Conservation (phyloP, 2,329 filamentous ascomycete species). For the Trematosphaeria pertusa region DNA sequence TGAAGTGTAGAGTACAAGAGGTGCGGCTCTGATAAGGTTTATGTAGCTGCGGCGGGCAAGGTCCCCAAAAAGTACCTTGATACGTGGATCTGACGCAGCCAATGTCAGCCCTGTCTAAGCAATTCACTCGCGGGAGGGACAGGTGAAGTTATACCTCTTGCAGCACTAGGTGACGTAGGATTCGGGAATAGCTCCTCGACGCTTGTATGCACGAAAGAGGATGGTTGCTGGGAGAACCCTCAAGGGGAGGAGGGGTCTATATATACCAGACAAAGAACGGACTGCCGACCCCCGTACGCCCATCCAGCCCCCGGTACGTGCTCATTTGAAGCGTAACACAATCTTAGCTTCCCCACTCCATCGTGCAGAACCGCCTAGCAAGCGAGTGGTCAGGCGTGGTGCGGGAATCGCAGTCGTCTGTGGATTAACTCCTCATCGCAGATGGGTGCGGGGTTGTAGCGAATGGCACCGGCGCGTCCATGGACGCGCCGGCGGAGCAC, state of each 20-base stretch:
- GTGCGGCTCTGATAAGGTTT: slow-evolving; percentile 28
- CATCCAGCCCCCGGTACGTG: slow-evolving; percentile 24
- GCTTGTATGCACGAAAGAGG: slow-evolving; percentile 23
- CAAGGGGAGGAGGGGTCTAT: slow-evolving; percentile 35
- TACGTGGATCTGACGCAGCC: slow-evolving; percentile 37
- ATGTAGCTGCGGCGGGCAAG: slow-evolving; percentile 26
- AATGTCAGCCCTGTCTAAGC: slow-evolving; percentile 30
- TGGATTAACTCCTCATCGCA: slow-evolving; percentile 39
- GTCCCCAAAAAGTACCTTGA: slow-evolving; percentile 20
- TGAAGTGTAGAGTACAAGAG: slow-evolving; percentile 23
- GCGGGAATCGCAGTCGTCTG: slow-evolving; percentile 40
- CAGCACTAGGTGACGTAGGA: slow-evolving; percentile 31
- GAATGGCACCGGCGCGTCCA: slow-evolving; percentile 36
- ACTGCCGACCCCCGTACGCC: slow-evolving; percentile 20
- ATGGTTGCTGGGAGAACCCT: slow-evolving; percentile 22
- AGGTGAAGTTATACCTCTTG: slow-evolving; percentile 36
- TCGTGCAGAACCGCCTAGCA: slow-evolving; percentile 27
- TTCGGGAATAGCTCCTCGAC: slow-evolving; percentile 11
- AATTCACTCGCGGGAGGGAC: too few relatives aligned
- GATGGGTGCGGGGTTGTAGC: slow-evolving; percentile 46
- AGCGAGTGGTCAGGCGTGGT: slow-evolving; percentile 28
- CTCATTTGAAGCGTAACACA: slow-evolving; percentile 28
- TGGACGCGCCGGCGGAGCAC: slow-evolving; percentile 27
- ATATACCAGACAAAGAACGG: slow-evolving; percentile 35
- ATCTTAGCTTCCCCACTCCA: slow-evolving; percentile 44